Percentiles rank a stretch among this genome's conserved stretches.
phyloP scores from a whole-genome alignment of 2,329 filamentous ascomycete species.

The Fusarium heterosporum region DNA sequence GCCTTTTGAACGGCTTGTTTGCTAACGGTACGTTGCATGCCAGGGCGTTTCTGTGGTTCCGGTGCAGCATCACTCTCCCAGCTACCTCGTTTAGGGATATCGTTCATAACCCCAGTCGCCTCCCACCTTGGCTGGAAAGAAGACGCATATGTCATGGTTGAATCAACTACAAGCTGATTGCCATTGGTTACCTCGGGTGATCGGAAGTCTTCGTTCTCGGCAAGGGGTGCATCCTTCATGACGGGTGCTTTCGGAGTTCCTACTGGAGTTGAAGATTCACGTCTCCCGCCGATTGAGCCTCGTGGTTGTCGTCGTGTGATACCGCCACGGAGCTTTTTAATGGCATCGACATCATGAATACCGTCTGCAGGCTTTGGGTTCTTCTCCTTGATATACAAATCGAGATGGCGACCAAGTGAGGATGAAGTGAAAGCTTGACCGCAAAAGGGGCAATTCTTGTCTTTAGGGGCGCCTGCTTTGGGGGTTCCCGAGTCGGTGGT shows the following conservation, averaged over 20 bases:
- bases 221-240: conserved; percentile 54
- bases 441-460: conserved; percentile 90
- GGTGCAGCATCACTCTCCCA: conserved; percentile 51
- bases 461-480: conserved; percentile 71
- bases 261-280: conserved; percentile 69
- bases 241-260: conserved; percentile 60
- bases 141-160: conserved; percentile 64
- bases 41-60: conserved; percentile 53
- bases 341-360: conserved; percentile 89
- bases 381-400: conserved; percentile 93
- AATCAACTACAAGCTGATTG: conserved; percentile 57
- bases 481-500: conserved; percentile 55
- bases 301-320: conserved; percentile 90
- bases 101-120: conserved; percentile 81
- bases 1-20: conserved; percentile 67
- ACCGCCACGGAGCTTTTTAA: conserved; percentile 81
- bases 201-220: conserved; percentile 54
- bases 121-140: conserved; percentile 76
- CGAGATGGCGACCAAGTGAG: conserved; percentile 90
- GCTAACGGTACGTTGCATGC: conserved; percentile 58
- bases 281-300: conserved; percentile 68
- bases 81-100: conserved; percentile 64
- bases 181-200: conserved; percentile 58
- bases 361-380: conserved; percentile 91
- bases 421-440: conserved; percentile 92